phyloP scores from a whole-genome alignment of 1,139 yeast species.

The Debaryomyces singareniensis region DNA sequence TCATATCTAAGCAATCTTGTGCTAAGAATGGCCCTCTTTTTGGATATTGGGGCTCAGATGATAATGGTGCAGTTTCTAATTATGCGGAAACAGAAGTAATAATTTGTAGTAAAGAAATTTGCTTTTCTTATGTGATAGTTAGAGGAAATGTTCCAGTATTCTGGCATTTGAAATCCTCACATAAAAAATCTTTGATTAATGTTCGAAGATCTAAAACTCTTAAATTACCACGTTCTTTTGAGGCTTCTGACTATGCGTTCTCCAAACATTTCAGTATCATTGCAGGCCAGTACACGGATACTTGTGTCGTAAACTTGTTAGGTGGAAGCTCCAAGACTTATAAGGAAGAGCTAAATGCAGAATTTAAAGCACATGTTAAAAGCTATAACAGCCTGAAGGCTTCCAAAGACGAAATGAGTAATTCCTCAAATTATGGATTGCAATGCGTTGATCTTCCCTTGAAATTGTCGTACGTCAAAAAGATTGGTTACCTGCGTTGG shows the following conservation, averaged over 20 bases:
- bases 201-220: slow-evolving; percentile 39
- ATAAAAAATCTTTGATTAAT: slow-evolving; percentile 29
- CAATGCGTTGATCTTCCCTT: slow-evolving; percentile 28
- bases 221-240: slow-evolving; percentile 51
- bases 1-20: slow-evolving; percentile 64
- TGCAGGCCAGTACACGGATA: slow-evolving; percentile 54
- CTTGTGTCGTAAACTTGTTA: slow-evolving; percentile 52
- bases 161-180: slow-evolving; percentile 51
- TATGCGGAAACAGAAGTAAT: slow-evolving; percentile 63
- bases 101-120: slow-evolving; percentile 44
- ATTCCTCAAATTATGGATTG: slow-evolving; percentile 12
- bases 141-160: slow-evolving; percentile 68
- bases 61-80: slow-evolving; percentile 63
- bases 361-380: slow-evolving; percentile 26
- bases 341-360: slow-evolving; percentile 28
- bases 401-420: slow-evolving; percentile 4
- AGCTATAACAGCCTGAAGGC: slow-evolving; percentile 15
- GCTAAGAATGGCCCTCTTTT: slow-evolving; percentile 54
- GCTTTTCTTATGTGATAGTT: slow-evolving; percentile 53
- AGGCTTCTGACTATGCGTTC: slow-evolving; percentile 61
- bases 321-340: slow-evolving; percentile 32
- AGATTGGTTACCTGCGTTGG: slow-evolving; percentile 28
- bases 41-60: slow-evolving; percentile 68
- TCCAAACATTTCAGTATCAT: slow-evolving; percentile 56
- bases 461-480: slow-evolving; percentile 26